These are phyloP conservation scores for Sorghum bicolor DNA, from an alignment of 176 grass and related monocot species.

Conservation along the genomic window DNA sequence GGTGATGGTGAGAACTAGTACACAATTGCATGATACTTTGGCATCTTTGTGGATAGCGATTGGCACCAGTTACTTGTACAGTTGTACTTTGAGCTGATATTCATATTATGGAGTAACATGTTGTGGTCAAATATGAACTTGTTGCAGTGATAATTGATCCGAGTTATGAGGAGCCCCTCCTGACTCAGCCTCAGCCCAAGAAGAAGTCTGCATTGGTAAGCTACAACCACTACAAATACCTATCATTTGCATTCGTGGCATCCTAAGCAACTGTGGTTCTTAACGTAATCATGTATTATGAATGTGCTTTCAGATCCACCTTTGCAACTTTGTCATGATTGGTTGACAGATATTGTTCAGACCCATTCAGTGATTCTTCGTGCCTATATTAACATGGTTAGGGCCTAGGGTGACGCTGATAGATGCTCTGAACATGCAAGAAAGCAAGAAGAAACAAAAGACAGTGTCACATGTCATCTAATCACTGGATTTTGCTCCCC, in stretches of 20 bases:
- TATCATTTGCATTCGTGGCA: not conserved
- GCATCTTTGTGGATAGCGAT: not conserved
- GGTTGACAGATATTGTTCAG: not conserved
- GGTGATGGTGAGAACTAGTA: constrained; percentile 20
- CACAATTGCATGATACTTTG: not conserved
- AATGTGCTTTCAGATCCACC: constrained; percentile 5
- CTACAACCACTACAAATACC: not conserved
- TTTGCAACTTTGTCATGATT: constrained; percentile 18
- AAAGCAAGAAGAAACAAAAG: constrained; percentile 8
- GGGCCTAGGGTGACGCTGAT: not conserved
- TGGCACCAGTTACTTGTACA: not conserved
- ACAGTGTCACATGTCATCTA: not conserved
- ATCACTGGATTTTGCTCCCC: not conserved
- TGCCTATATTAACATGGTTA: not conserved
- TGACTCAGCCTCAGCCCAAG: constrained; percentile 38
- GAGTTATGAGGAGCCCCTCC: constrained; percentile 60
- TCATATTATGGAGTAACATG: constrained; percentile 10
- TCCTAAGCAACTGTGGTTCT: not conserved
- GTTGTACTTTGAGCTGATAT: not conserved
- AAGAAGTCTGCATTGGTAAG: constrained; percentile 70
- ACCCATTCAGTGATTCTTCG: not conserved
- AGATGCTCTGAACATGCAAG: constrained; percentile 20
- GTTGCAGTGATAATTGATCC: constrained; percentile 54
- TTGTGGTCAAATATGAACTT: constrained; percentile 1
- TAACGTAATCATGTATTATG: not conserved